Base-by-base conservation (phyloP, 441 rosid species). In the Croton laevigatus region DNA sequence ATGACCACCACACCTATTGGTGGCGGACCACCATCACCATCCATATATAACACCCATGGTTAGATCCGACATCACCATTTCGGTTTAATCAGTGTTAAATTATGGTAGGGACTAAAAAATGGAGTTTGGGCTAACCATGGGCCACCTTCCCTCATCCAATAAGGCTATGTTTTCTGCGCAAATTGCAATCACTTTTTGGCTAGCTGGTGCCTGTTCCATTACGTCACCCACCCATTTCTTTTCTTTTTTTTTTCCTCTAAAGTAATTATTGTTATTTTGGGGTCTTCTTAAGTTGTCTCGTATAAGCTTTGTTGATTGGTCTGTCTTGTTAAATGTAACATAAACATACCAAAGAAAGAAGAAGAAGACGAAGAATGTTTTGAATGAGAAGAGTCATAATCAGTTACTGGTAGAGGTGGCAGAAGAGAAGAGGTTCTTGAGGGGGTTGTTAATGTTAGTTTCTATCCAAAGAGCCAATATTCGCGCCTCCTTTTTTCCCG, bases 321-420 rank as follows among this genome's bases (percentile, higher is more conserved):
- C 66, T 69, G 66, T 75, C 40, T 64, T 52, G 59, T 14, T 0
- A n/a, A 6, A 20, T 2, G 51, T 38, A 32, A 17, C 23, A 53
- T 17, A 48, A 19, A 58, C 32, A 44, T 60, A 71, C 38, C 1
- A 5, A n/a, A 52, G 20, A 57, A 27, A 63, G 23, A 45, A 51
- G 73, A 60, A 44, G 49, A 71, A 49, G 62, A 49, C 27, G 58
- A 68, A 42, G 11, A 19, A 23, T 13, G 14, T 54, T 12, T 7
- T 65, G 4, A 13, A 3, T 22, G 51, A 34, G 46, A 44, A 20
- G 64, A 36, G 88, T 87, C 89, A 70, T 80, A 72, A 61, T 87
- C 91, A 78, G 81, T 85, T 73, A 87, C 82, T 79, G 89, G 85
- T 85, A 74, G 81, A 74, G 77, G 60, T 78, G 71, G 80, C 71